Conservation (phyloP, 1,139 yeast species). For the Debaryomyces udenii region DNA sequence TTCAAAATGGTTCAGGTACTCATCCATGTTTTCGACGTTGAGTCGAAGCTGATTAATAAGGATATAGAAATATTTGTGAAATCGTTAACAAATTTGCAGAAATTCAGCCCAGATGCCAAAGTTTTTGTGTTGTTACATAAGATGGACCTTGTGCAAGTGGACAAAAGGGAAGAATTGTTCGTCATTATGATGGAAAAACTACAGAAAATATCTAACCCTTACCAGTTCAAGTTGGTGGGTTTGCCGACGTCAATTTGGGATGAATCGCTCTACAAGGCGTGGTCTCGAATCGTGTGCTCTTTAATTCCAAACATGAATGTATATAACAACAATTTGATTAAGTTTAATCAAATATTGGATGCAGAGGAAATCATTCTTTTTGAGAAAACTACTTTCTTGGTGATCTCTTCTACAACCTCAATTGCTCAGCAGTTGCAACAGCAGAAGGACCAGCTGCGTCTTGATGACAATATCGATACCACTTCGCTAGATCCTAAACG, state of each 20-base stretch:
- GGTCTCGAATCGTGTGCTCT: slow-evolving; percentile 96
- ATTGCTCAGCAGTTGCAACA: slow-evolving; percentile 31
- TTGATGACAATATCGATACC: slow-evolving; percentile 11
- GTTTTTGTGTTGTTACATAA: slow-evolving; percentile 91
- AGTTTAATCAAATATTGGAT: slow-evolving; percentile 73
- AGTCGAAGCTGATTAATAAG: slow-evolving; percentile 85
- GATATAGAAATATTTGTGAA: slow-evolving; percentile 91
- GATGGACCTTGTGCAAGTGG: slow-evolving; percentile 92
- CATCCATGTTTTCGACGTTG: slow-evolving; percentile 96
- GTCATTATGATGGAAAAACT: slow-evolving; percentile 81
- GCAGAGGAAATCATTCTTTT: slow-evolving; percentile 91
- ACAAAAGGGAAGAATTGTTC: slow-evolving; percentile 82
- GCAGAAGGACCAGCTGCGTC: slow-evolving; percentile 10
- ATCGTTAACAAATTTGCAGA: slow-evolving; percentile 78
- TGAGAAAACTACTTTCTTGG: slow-evolving; percentile 92
- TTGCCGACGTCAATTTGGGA: slow-evolving; percentile 98
- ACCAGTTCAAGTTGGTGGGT: slow-evolving; percentile 78
- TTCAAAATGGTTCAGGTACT: slow-evolving; percentile 97
- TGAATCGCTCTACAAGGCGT: slow-evolving; percentile 91
- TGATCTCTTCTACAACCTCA: slow-evolving; percentile 71
- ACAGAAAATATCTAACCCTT: slow-evolving; percentile 75
- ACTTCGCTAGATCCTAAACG: slow-evolving; percentile 77
- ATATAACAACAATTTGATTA: slow-evolving; percentile 75
- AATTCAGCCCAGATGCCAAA: slow-evolving; percentile 88
- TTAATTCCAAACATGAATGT: slow-evolving; percentile 87